Base-by-base conservation (phyloP, 441 rosid species). In the Macaranga tanarius region DNA sequence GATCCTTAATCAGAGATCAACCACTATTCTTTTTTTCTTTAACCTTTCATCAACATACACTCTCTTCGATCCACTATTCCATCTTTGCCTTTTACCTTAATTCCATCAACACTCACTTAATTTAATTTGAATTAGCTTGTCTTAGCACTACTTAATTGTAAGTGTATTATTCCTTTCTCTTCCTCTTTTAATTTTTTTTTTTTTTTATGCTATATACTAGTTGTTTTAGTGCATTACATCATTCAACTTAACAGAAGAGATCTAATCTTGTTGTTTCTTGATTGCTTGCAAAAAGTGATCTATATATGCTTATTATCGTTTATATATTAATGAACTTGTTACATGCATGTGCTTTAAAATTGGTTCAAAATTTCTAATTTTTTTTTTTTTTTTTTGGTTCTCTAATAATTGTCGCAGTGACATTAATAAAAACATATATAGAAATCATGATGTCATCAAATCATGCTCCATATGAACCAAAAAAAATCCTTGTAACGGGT, bases 401-500 rank as follows among this genome's bases (percentile, higher is more conserved):
- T 34, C 7, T 34, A 3, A 69, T 17, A 4, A 61, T 19, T 51
- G 3, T 28, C 61, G 15, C 42, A 72, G 72, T 47, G 73, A 26
- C 67, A 34, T 3, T 34, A 34, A 5, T 38, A 44, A 38, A 40
- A 2, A 59, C 12, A 51, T 13, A 40, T 2, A 20, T 17, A 65
- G 47, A 3, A 22, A 74, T 56, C 38, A 74, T 56, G 23, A 86
- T 86, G 89, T 44, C 73, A 47, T 52, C 66, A 34, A 73, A 72
- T 72, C 59, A 44, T 67, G 84, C 73, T 42, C 50, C 87, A 6
- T 85, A 85, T 75, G 72, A 79, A 44, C 90, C 90, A 15, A 85
- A 74, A 76, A 83, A 79, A 73, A 86, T 88, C 78, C 88, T 88
- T 28, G 82, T 88, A 44, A 88, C 89, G 5, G 92, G 92, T 13